These are phyloP conservation scores for Juglanconis oblonga DNA, from an alignment of 2,329 filamentous ascomycete species.

Conservation along the genomic window DNA sequence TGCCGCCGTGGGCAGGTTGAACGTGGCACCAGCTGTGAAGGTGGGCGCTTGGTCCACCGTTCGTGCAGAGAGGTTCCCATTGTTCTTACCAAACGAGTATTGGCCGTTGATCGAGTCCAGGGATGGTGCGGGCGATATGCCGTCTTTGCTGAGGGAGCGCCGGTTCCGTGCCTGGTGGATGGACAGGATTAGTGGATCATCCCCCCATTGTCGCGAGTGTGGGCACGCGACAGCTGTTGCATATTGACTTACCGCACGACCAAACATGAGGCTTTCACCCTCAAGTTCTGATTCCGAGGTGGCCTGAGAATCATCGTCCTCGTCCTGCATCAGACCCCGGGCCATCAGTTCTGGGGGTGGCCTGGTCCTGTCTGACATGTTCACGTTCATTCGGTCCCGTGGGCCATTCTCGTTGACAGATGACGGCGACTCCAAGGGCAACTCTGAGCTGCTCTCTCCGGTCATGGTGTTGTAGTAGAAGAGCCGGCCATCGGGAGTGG, in stretches of 20 bases:
- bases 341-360: constrained; percentile 91
- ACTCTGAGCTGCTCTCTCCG: constrained; percentile 88
- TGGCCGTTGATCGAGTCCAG: constrained; percentile 83
- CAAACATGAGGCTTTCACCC: constrained; percentile 68
- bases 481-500: constrained; percentile 84
- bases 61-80: constrained; percentile 21
- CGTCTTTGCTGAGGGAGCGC: constrained; percentile 62
- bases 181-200: background rate
- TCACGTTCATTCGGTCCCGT: constrained; percentile 82
- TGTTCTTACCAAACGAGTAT: constrained; percentile 53
- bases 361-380: constrained; percentile 83
- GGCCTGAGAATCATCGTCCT: constrained; percentile 83
- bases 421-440: constrained; percentile 86
- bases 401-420: constrained; percentile 80
- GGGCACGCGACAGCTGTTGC: background rate
- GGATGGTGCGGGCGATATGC: constrained; percentile 80
- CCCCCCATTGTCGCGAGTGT: background rate
- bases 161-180: constrained; percentile 55
- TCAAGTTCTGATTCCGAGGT: constrained; percentile 85
- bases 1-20: constrained; percentile 55
- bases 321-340: constrained; percentile 74
- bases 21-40: constrained; percentile 53
- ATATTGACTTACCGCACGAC: constrained; percentile 58
- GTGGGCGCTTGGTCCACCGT: constrained; percentile 44
- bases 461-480: constrained; percentile 99